Base-by-base conservation (phyloP, 1,284 basidiomycete genomes). In the Trametes sp. region DNA sequence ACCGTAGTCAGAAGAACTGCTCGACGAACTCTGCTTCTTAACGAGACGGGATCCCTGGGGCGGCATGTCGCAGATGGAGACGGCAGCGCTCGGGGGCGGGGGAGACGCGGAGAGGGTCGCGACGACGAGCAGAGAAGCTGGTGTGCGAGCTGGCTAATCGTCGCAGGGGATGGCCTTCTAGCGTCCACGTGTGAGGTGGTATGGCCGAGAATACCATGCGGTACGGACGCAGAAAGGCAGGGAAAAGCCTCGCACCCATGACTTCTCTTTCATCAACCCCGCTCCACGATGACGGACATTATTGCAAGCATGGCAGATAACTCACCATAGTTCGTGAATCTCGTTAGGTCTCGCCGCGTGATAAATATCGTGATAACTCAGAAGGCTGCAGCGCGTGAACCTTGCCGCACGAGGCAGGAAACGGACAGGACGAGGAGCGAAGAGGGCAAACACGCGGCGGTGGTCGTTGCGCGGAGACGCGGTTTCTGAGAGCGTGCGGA, bases 41-140 rank as follows among this genome's bases (percentile, higher is more conserved):
- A 73, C 59, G 21, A 76, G 66, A 61, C 69, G 68, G 36, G 75
- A 74, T 50, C 70, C 68, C 59, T 60, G 59, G 23, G 69, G 65
- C 50, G 73, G 61, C 69, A 73, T 71, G 62, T 54, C 68, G 62
- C 57, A 31, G n/a, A 36, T 26, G 29, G 52, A 23, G 60, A 44
- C 14, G 50, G 58, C 59, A 59, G 51, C 59, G 59, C 63, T 61
- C 61, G 62, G 51, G 42, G 62, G 55, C 49, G 48, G 53, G 28
- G 61, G 60, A 55, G 60, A 56, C 64, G 53, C 56, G 58, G 46
- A 57, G 56, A 38, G 59, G 53, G 68, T 50, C 36, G 65, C 54
- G 42, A 57, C 54, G 57, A 59, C 54, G 44, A 56, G 54, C 49
- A 59, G 50, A 62, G 38, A 41, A 41, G 38, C 54, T 46, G 50